Conservation (phyloP, 768 basidiomycete genomes). For the Goffeauzyma gilvescens region DNA sequence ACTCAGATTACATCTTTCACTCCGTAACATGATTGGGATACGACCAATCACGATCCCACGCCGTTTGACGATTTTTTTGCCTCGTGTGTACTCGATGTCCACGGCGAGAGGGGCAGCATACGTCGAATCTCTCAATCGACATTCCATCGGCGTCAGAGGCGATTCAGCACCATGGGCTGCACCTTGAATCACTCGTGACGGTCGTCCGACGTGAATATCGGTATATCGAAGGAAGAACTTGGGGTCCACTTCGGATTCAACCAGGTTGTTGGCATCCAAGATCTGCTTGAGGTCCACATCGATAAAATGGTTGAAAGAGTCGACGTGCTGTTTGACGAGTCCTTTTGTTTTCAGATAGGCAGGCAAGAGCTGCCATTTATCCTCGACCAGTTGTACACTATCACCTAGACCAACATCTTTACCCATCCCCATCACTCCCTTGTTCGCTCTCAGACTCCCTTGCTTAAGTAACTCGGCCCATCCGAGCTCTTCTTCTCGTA, state of each 20-base stretch:
- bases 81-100: constrained; percentile 84
- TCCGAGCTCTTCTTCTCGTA: constrained; percentile 27
- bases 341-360: constrained; percentile 96
- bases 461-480: constrained; percentile 28
- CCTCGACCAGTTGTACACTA: constrained; percentile 82
- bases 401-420: constrained; percentile 50
- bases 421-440: constrained; percentile 35
- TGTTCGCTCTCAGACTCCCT: constrained; percentile 13
- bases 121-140: constrained; percentile 81
- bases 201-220: constrained; percentile 81
- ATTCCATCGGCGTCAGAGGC: constrained; percentile 82
- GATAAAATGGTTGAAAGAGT: constrained; percentile 97
- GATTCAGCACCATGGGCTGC: constrained; percentile 1
- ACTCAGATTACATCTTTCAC: constrained; percentile 80
- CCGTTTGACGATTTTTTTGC: constrained; percentile 66
- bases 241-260: constrained; percentile 85
- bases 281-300: constrained; percentile 95
- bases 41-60: constrained; percentile 71
- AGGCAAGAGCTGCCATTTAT: constrained; percentile 94
- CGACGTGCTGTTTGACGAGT: constrained; percentile 95
- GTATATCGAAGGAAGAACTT: constrained; percentile 85
- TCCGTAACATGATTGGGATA: constrained; percentile 87
- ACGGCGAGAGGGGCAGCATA: constrained; percentile 86
- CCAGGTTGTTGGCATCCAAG: constrained; percentile 31
- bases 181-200: constrained; percentile 56